Conservation (phyloP, 1,284 basidiomycete species). For the Moesziomyces aphidis region DNA sequence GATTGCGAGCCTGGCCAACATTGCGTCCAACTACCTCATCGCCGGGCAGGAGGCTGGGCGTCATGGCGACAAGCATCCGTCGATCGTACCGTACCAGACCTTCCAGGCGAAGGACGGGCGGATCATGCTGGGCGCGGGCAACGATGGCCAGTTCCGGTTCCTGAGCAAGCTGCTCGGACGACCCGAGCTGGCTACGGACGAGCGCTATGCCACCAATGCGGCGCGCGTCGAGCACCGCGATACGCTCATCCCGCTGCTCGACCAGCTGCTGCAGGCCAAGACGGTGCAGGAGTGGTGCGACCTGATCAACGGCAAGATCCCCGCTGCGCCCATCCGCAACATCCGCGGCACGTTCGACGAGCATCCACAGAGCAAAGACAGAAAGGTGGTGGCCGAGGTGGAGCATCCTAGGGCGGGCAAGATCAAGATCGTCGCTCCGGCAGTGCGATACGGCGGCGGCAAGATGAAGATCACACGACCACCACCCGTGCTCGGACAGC, state of each 20-base stretch:
- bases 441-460: slow-evolving; percentile 86
- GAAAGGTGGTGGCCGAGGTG: slow-evolving; percentile 75
- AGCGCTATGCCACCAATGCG: slow-evolving; percentile 71
- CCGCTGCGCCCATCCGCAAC: slow-evolving; percentile 78
- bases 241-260: slow-evolving; percentile 80
- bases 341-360: slow-evolving; percentile 84
- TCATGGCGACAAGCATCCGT: slow-evolving; percentile 86
- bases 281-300: slow-evolving; percentile 58
- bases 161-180: slow-evolving; percentile 32
- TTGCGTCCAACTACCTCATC: slow-evolving; percentile 92
- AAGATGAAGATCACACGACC: slow-evolving; percentile 69
- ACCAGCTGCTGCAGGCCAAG: slow-evolving; percentile 68
- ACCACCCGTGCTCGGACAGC: slow-evolving; percentile 68
- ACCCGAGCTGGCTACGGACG: slow-evolving; percentile 31
- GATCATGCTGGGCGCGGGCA: slow-evolving; percentile 81
- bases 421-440: slow-evolving; percentile 86
- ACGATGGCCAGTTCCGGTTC: slow-evolving; percentile 80
- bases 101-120: slow-evolving; percentile 46
- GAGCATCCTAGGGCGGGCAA: slow-evolving; percentile 79
- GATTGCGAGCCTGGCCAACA: slow-evolving; percentile 91
- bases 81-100: slow-evolving; percentile 61
- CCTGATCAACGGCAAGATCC: slow-evolving; percentile 52
- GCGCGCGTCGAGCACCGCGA: slow-evolving; percentile 81
- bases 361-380: slow-evolving; percentile 84
- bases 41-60: slow-evolving; percentile 85